phyloP scores from a whole-genome alignment of 441 rosid genomes.

The Aleurites moluccanus region DNA sequence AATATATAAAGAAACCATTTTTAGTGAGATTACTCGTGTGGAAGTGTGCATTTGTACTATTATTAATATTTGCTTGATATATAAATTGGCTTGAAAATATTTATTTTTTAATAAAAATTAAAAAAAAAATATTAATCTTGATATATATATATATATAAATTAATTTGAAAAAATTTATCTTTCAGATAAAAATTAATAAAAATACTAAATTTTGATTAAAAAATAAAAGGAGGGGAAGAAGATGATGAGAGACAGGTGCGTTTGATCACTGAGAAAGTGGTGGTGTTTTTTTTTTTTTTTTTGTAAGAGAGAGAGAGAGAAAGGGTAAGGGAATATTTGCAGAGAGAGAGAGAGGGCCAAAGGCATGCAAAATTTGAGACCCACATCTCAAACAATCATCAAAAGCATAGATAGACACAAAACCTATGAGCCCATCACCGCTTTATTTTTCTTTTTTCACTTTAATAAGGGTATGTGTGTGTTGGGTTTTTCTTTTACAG shows the following conservation, averaged over 20 bases:
- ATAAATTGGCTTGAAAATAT: no score
- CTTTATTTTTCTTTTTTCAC: slow-evolving; percentile 27
- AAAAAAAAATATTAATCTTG: no score
- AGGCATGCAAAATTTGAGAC: slow-evolving; percentile 29
- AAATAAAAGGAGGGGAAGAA: slow-evolving; percentile 21
- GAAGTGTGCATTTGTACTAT: no score
- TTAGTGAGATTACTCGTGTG: no score
- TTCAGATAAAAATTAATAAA: background rate
- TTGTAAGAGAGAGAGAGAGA: slow-evolving; percentile 16
- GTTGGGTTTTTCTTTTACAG: slow-evolving; percentile 11
- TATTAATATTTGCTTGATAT: no score
- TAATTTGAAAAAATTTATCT: no score
- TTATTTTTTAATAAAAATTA: no score
- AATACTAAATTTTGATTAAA: background rate
- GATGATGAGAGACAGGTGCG: slow-evolving; percentile 33
- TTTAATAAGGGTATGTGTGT: slow-evolving; percentile 10
- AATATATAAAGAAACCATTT: background rate
- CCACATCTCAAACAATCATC: slow-evolving; percentile 32
- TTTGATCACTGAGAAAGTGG: slow-evolving; percentile 35
- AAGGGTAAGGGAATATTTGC: slow-evolving; percentile 23
- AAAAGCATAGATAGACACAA: slow-evolving; percentile 39
- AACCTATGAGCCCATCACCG: slow-evolving; percentile 35
- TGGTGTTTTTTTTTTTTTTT: background rate
- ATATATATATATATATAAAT: no score
- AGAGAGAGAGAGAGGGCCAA: slow-evolving; percentile 28